Evolutionary conservation across 2,329 filamentous ascomycete species (phyloP).

Genomic region (Cryoendolithus antarcticus): DNA sequence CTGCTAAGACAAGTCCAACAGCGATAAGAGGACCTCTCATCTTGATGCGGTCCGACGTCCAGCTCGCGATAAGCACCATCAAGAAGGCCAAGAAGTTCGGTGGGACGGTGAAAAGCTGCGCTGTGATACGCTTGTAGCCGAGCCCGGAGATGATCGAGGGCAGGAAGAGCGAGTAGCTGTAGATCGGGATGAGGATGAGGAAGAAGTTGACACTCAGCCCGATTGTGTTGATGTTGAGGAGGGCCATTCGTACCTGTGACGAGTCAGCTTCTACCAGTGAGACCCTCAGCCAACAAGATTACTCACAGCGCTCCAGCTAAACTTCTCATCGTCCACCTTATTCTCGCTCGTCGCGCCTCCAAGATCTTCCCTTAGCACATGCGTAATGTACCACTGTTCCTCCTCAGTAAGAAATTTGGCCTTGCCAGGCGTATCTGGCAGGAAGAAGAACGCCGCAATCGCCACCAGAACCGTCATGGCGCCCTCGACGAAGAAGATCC

Average conservation of each 20-base stretch:
- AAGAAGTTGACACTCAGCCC: conserved; percentile 23
- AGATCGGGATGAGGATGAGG: conserved; percentile 24
- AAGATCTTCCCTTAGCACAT: conserved; percentile 21
- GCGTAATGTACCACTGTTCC: conserved; percentile 19
- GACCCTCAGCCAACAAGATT: no score
- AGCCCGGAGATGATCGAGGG: conserved; percentile 33
- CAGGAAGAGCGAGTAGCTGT: conserved; percentile 35
- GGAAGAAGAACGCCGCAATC: conserved; percentile 39
- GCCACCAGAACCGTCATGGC: conserved; percentile 43
- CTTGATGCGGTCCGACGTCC: conserved; percentile 19
- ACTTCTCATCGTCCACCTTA: conserved; percentile 20
- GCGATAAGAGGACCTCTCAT: conserved; percentile 23
- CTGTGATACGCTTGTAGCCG: conserved; percentile 28
- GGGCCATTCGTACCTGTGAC: conserved; percentile 16
- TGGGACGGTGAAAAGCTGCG: conserved; percentile 28
- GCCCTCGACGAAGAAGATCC: conserved; percentile 39
- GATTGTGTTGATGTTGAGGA: conserved; percentile 24
- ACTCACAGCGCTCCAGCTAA: conserved; percentile 21
- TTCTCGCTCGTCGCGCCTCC: conserved; percentile 14
- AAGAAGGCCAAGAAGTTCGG: conserved; percentile 25
- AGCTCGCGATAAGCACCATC: conserved; percentile 14
- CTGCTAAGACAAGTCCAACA: conserved; percentile 14
- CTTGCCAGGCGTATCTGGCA: conserved; percentile 52
- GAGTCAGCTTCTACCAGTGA: no score
- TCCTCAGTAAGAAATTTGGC: conserved; percentile 48